Conservation (phyloP, 2,329 filamentous ascomycete species). For the Phaeosphaeria sp. region DNA sequence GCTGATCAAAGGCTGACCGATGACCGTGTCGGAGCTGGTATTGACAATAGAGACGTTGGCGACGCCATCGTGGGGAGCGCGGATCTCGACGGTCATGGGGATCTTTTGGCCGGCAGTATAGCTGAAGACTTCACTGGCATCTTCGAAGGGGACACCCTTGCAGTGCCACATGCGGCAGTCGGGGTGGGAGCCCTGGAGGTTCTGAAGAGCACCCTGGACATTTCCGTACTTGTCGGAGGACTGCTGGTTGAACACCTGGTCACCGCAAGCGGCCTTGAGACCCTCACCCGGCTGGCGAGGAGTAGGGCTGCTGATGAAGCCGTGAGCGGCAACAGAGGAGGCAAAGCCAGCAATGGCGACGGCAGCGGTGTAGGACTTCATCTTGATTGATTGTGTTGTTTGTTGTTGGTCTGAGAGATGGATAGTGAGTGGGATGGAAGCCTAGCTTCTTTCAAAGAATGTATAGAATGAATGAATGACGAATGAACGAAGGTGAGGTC, state of each 20-base stretch:
- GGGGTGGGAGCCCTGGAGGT: slow-evolving; percentile 51
- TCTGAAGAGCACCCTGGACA: slow-evolving; percentile 62
- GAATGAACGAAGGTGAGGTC: slow-evolving; percentile 49
- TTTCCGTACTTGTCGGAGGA: slow-evolving; percentile 63
- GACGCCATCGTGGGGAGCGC: slow-evolving; percentile 61
- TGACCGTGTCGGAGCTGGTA: slow-evolving; percentile 58
- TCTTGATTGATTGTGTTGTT: slow-evolving; percentile 36
- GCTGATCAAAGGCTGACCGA: slow-evolving; percentile 61
- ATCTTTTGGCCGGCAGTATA: slow-evolving; percentile 60
- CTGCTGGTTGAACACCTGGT: slow-evolving; percentile 63
- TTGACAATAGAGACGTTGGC: slow-evolving; percentile 68
- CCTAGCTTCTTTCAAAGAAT: slow-evolving; percentile 41
- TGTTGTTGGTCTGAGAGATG: slow-evolving; percentile 12
- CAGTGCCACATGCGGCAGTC: slow-evolving; percentile 65
- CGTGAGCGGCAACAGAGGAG: slow-evolving; percentile 60
- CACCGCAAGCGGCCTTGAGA: slow-evolving; percentile 61
- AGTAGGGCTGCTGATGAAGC: slow-evolving; percentile 58
- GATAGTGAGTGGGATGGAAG: slow-evolving; percentile 36
- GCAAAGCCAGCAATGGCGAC: slow-evolving; percentile 52
- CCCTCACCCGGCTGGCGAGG: slow-evolving; percentile 60
- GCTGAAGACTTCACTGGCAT: slow-evolving; percentile 58
- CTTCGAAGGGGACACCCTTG: slow-evolving; percentile 65
- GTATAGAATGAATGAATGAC: slow-evolving; percentile 38
- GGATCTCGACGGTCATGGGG: slow-evolving; percentile 55
- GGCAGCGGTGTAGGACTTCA: slow-evolving; percentile 53